These are phyloP conservation scores for Gnomoniopsis sp. DNA, from an alignment of 2,329 filamentous ascomycete genomes.

Conservation along the genomic window DNA sequence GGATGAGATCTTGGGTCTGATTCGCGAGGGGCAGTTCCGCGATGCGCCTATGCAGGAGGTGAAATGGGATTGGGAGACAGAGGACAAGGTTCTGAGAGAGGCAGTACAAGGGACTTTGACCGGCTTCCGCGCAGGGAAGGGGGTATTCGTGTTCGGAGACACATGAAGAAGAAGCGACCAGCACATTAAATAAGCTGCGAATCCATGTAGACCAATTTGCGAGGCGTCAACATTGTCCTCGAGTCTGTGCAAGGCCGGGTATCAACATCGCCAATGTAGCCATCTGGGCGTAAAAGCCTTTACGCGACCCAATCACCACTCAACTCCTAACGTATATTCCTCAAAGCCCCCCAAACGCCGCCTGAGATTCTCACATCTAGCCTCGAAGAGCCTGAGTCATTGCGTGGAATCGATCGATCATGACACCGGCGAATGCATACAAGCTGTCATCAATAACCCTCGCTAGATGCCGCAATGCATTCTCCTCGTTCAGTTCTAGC, in stretches of 20 bases:
- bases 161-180: slow-evolving; percentile 35
- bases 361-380: slow-evolving; percentile 31
- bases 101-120: slow-evolving; percentile 80
- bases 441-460: slow-evolving; percentile 87
- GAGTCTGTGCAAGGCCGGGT: neutral
- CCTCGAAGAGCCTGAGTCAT: slow-evolving; percentile 87
- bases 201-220: neutral
- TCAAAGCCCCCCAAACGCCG: neutral
- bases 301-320: neutral
- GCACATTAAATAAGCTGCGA: neutral
- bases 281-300: neutral
- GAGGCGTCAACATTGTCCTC: neutral
- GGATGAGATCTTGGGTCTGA: slow-evolving; percentile 77
- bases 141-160: slow-evolving; percentile 76
- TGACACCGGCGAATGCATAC: slow-evolving; percentile 84
- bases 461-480: slow-evolving; percentile 84
- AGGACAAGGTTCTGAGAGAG: slow-evolving; percentile 62
- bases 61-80: slow-evolving; percentile 78
- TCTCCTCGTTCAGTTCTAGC: slow-evolving; percentile 85
- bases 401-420: slow-evolving; percentile 93
- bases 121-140: slow-evolving; percentile 84
- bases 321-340: neutral
- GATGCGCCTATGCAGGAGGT: slow-evolving; percentile 82
- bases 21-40: slow-evolving; percentile 71
- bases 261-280: neutral